Conservation (phyloP, 345 rosid genomes). For the Syzygium aromaticum region DNA sequence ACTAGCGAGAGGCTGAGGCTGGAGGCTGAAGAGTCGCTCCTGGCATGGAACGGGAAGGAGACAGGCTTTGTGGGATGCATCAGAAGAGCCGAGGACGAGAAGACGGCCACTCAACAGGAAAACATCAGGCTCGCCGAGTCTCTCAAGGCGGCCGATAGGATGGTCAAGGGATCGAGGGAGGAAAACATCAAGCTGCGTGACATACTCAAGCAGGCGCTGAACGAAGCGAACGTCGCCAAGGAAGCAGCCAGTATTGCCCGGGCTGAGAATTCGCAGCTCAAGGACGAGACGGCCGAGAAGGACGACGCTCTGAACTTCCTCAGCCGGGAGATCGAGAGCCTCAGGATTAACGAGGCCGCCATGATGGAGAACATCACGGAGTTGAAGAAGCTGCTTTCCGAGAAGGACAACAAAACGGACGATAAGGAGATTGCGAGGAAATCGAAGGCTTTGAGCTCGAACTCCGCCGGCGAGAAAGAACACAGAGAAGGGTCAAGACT, state of each 20-base stretch:
- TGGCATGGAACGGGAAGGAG: slow-evolving; percentile 83
- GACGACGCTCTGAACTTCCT: slow-evolving; percentile 56
- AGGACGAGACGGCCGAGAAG: slow-evolving; percentile 47
- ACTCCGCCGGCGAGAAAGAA: not conserved
- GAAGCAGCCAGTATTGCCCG: slow-evolving; percentile 73
- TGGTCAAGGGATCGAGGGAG: slow-evolving; percentile 33
- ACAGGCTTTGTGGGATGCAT: slow-evolving; percentile 59
- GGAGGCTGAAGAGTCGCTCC: slow-evolving; percentile 71
- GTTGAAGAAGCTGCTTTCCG: slow-evolving; percentile 34
- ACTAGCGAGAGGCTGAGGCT: slow-evolving; percentile 49
- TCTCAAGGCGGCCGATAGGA: slow-evolving; percentile 31
- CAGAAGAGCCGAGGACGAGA: slow-evolving; percentile 68
- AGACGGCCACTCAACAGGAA: slow-evolving; percentile 36
- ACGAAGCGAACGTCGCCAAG: slow-evolving; percentile 79
- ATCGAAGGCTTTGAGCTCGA: not conserved
- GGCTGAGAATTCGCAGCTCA: slow-evolving; percentile 65
- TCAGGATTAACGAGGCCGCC: slow-evolving; percentile 47
- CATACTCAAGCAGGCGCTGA: slow-evolving; percentile 79
- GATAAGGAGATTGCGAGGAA: not conserved
- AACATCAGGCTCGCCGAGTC: slow-evolving; percentile 35
- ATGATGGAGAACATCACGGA: slow-evolving; percentile 49
- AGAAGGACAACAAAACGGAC: slow-evolving; percentile 14
- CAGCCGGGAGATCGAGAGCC: slow-evolving; percentile 49
- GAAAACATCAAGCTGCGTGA: slow-evolving; percentile 65
- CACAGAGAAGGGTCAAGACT: slow-evolving; percentile 17